Evolutionary conservation across 2,329 filamentous ascomycete species (phyloP).

Genomic region (Penicillium fuscoglaucum): DNA sequence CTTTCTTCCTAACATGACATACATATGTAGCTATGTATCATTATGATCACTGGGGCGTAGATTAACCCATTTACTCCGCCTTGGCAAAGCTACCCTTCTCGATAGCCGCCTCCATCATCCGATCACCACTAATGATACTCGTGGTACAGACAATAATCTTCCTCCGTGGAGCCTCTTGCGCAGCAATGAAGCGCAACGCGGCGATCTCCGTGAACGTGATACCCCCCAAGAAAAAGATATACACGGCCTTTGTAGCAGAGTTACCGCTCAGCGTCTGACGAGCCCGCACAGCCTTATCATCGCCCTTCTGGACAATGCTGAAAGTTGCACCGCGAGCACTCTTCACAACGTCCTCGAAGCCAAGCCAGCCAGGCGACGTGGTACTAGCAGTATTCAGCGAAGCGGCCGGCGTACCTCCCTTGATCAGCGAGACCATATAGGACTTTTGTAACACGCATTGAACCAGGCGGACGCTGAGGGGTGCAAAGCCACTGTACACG

Average conservation of each 20-base stretch:
- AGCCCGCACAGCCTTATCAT: slow-evolving; percentile 88
- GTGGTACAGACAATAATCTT: slow-evolving; percentile 92
- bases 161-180: slow-evolving; percentile 75
- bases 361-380: slow-evolving; percentile 79
- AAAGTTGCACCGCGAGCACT: slow-evolving; percentile 86
- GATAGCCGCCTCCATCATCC: slow-evolving; percentile 81
- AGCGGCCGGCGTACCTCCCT: slow-evolving; percentile 58
- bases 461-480: slow-evolving; percentile 83
- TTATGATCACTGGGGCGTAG: not conserved
- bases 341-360: slow-evolving; percentile 89
- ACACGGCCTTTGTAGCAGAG: slow-evolving; percentile 76
- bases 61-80: slow-evolving; percentile 19
- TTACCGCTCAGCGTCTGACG: slow-evolving; percentile 76
- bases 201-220: slow-evolving; percentile 96
- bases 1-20: slow-evolving; percentile 1
- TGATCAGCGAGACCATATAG: slow-evolving; percentile 70
- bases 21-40: not conserved
- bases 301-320: slow-evolving; percentile 86
- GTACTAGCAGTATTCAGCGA: slow-evolving; percentile 53
- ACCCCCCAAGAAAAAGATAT: slow-evolving; percentile 97
- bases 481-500: slow-evolving; percentile 95
- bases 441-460: slow-evolving; percentile 93
- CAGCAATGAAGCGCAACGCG: slow-evolving; percentile 84
- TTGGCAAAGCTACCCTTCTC: slow-evolving; percentile 66
- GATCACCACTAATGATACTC: slow-evolving; percentile 83